A percentile compares a stretch with the other conserved stretches of the same genome.
Conservation (phyloP, 2,329 filamentous ascomycete species). For the Aspergillus luchuensis region DNA sequence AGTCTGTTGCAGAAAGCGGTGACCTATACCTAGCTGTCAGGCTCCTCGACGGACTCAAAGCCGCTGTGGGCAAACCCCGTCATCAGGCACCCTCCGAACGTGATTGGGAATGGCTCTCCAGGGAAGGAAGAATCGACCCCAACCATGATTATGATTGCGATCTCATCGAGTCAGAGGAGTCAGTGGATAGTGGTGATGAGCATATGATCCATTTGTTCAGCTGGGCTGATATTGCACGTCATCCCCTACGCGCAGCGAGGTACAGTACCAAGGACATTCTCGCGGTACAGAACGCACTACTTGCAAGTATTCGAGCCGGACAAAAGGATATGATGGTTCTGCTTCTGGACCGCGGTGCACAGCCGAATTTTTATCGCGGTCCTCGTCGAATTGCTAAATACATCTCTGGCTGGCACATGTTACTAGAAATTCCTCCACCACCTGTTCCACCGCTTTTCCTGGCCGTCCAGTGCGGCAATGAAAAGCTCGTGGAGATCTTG, state of each 20-base stretch:
- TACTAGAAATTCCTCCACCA: neutral
- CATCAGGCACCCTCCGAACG: neutral
- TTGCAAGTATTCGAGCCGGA: neutral
- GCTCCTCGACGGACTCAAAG: neutral
- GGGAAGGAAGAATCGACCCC: no score
- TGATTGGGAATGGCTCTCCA: no score
- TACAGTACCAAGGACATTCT: neutral
- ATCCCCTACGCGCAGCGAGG: neutral
- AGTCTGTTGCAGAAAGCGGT: neutral
- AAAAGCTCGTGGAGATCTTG: neutral
- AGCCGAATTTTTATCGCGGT: neutral
- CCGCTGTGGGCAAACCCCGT: neutral
- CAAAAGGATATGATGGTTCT: neutral
- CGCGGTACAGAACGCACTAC: neutral
- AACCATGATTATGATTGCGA: no score
- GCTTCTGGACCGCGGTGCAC: neutral
- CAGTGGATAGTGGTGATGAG: neutral
- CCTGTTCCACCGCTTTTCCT: neutral
- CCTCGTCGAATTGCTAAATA: neutral
- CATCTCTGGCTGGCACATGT: neutral
- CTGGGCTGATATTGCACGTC: neutral
- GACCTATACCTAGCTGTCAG: neutral
- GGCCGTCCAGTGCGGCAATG: neutral
- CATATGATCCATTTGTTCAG: neutral
- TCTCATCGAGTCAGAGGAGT: neutral